Evolutionary conservation across 495 filamentous ascomycete species (phyloP).

Genomic region (Symbiotaphrina buchneri): DNA sequence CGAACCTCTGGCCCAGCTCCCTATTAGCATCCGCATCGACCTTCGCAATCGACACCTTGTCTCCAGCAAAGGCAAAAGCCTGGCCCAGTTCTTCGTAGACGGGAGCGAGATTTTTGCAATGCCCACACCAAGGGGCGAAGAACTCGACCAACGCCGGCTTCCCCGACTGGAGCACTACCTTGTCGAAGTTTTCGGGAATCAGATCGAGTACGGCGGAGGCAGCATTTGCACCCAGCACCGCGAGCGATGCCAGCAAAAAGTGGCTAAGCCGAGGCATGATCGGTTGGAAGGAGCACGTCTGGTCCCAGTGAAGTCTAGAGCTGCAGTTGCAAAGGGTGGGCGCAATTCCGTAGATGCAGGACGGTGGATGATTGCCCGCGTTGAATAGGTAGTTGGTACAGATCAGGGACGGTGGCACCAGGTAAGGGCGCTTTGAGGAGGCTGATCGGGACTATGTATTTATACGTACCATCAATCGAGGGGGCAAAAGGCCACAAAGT

Average conservation of each 20-base stretch:
- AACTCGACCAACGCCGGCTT: constrained; percentile 97
- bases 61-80: constrained; percentile 43
- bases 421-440: too few relatives aligned
- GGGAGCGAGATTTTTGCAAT: constrained; percentile 94
- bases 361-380: too few relatives aligned
- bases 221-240: constrained; percentile 6
- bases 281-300: too few relatives aligned
- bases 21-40: constrained; percentile 87
- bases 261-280: neutral
- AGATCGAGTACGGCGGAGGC: constrained; percentile 49
- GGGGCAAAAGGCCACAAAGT: too few relatives aligned
- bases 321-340: too few relatives aligned
- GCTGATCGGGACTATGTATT: too few relatives aligned
- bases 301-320: too few relatives aligned
- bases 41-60: constrained; percentile 81
- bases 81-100: constrained; percentile 83
- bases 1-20: constrained; percentile 59
- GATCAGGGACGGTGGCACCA: too few relatives aligned
- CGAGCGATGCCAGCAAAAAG: constrained; percentile 6
- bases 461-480: too few relatives aligned
- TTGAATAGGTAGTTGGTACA: too few relatives aligned
- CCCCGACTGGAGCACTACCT: constrained; percentile 67
- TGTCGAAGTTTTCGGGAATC: constrained; percentile 72
- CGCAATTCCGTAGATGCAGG: too few relatives aligned
- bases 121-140: constrained; percentile 97